These are phyloP conservation scores for Syzygium syzygioides DNA, from an alignment of 441 rosid genomes.

Conservation along the genomic window DNA sequence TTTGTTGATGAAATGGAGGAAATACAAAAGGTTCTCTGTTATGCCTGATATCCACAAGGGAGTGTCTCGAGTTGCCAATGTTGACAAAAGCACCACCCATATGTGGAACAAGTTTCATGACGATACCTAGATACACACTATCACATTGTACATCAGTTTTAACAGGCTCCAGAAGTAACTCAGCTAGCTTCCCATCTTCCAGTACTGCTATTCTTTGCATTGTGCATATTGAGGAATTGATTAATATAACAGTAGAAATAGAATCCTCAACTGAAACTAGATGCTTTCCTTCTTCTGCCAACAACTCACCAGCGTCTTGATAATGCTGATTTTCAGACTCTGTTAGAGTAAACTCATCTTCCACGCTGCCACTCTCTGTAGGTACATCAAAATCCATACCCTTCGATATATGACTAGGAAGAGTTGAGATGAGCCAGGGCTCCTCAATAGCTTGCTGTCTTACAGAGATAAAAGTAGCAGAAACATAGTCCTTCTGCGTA, in stretches of 20 bases:
- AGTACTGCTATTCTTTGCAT: conserved; percentile 94
- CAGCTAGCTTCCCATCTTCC: conserved; percentile 88
- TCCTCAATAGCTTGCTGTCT: conserved; percentile 81
- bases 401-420: conserved; percentile 16
- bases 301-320: conserved; percentile 30
- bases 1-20: conserved; percentile 66
- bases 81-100: conserved; percentile 99
- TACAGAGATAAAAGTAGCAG: conserved; percentile 25
- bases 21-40: conserved; percentile 79
- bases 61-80: conserved; percentile 72
- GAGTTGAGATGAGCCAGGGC: conserved; percentile 68
- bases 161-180: conserved; percentile 87
- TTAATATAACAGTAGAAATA: conserved; percentile 56
- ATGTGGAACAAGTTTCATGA: conserved; percentile 80
- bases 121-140: conserved; percentile 82
- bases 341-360: conserved; percentile 17
- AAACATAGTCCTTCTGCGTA: conserved; percentile 18
- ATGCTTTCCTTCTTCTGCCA: conserved; percentile 37
- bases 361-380: conserved; percentile 16
- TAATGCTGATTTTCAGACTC: conserved; percentile 29
- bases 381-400: conserved; percentile 23
- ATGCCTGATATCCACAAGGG: conserved; percentile 77
- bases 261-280: conserved; percentile 34
- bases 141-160: conserved; percentile 85
- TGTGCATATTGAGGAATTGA: conserved; percentile 87